A percentile compares a stretch with the other conserved stretches of the same genome.
phyloP scores from a whole-genome alignment of 2,329 filamentous ascomycete genomes.

The Colletotrichum coccodes region DNA sequence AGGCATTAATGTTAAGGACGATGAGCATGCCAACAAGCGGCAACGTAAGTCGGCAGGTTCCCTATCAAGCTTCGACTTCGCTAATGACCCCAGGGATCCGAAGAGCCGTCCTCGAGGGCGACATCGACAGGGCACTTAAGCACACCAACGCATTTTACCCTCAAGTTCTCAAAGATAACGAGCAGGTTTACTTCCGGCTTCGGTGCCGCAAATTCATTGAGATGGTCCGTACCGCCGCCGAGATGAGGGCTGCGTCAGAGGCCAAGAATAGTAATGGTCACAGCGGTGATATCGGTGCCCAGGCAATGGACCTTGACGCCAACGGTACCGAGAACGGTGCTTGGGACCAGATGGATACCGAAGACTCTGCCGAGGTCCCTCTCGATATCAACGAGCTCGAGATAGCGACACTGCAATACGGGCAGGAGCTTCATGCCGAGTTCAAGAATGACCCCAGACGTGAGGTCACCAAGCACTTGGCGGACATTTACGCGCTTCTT shows the following conservation, averaged over 20 bases:
- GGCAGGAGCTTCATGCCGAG: slow-evolving; percentile 80
- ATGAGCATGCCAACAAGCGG: slow-evolving; percentile 85
- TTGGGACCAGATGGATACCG: slow-evolving; percentile 65
- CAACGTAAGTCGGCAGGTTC: slow-evolving; percentile 71
- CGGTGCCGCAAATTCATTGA: slow-evolving; percentile 94
- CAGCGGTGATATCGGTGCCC: slow-evolving; percentile 53
- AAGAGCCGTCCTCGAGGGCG: slow-evolving; percentile 86
- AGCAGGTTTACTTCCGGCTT: slow-evolving; percentile 87
- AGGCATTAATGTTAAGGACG: slow-evolving; percentile 77
- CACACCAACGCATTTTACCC: slow-evolving; percentile 83
- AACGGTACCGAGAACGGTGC: slow-evolving; percentile 53
- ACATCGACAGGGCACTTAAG: slow-evolving; percentile 91
- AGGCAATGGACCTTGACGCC: slow-evolving; percentile 67
- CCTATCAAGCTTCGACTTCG: neutral
- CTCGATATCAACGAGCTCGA: slow-evolving; percentile 60
- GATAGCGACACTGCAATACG: slow-evolving; percentile 79
- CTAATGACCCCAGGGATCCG: slow-evolving; percentile 74
- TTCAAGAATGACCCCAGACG: slow-evolving; percentile 77
- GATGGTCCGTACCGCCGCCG: slow-evolving; percentile 83
- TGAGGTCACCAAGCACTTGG: slow-evolving; percentile 78
- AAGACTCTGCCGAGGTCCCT: slow-evolving; percentile 45
- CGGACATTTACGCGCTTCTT: slow-evolving; percentile 88
- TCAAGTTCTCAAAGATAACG: slow-evolving; percentile 80
- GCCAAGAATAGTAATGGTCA: slow-evolving; percentile 56
- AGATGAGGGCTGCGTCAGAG: slow-evolving; percentile 64